phyloP scores from a whole-genome alignment of 257 asterid species.

The Solanum sejunctum region DNA sequence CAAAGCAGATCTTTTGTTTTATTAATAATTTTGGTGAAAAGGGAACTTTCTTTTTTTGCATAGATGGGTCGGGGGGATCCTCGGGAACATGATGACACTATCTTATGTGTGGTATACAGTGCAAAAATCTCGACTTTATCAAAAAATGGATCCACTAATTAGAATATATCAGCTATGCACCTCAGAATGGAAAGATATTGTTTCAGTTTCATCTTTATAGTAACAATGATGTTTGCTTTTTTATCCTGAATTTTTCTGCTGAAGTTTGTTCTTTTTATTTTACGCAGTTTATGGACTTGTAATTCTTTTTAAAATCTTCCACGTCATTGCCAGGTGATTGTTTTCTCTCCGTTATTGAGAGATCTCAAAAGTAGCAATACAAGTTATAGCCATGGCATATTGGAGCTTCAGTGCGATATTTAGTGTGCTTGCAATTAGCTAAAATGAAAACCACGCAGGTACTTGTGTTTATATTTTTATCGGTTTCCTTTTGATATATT shows the following conservation, averaged over 20 bases:
- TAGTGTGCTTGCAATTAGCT: slow-evolving; percentile 1
- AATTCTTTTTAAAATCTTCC: not conserved
- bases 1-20: not conserved
- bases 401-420: not conserved
- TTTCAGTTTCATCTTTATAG: not conserved
- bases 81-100: not conserved
- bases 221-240: not conserved
- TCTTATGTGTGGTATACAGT: not conserved
- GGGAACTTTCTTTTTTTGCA: not conserved
- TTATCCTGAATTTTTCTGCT: not conserved
- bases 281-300: not conserved
- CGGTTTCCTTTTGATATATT: not conserved
- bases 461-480: not conserved
- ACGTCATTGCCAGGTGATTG: not conserved
- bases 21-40: not conserved
- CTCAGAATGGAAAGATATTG: not conserved
- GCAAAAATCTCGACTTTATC: not conserved
- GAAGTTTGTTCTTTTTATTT: not conserved
- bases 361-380: not conserved
- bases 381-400: not conserved
- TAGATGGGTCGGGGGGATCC: not conserved
- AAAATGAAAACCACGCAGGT: slow-evolving; percentile 7
- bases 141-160: not conserved
- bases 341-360: not conserved
- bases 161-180: not conserved